phyloP scores from a whole-genome alignment of 2,329 filamentous ascomycete species.

The Penicillium aurantiogriseum region DNA sequence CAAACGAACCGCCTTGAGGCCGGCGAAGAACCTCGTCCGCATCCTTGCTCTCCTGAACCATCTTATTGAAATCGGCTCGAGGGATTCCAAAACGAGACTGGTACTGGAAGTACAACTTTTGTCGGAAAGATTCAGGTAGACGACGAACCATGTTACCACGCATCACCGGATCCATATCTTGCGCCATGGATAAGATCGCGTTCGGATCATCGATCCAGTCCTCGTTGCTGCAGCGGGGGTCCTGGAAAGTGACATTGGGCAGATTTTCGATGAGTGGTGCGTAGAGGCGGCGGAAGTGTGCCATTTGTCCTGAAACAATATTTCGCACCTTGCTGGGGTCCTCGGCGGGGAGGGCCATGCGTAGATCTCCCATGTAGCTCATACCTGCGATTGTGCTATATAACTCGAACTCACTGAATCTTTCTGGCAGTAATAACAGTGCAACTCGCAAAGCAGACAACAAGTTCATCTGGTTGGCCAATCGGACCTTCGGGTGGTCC shows the following conservation, averaged over 20 bases:
- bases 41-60: conserved; percentile 75
- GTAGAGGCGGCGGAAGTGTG: conserved; percentile 89
- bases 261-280: conserved; percentile 84
- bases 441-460: conserved; percentile 88
- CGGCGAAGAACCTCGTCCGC: conserved; percentile 65
- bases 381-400: conserved; percentile 90
- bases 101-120: conserved; percentile 91
- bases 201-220: conserved; percentile 64
- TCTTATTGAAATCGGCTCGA: conserved; percentile 74
- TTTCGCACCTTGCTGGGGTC: conserved; percentile 90
- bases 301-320: conserved; percentile 87
- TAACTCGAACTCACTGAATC: conserved; percentile 82
- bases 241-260: conserved; percentile 79
- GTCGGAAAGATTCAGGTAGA: conserved; percentile 79
- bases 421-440: conserved; percentile 76
- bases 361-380: conserved; percentile 93
- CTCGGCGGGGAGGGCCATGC: conserved; percentile 87
- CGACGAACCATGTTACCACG: conserved; percentile 96
- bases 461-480: conserved; percentile 94
- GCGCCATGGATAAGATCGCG: conserved; percentile 67
- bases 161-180: conserved; percentile 90
- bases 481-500: conserved; percentile 85
- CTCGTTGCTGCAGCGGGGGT: conserved; percentile 56
- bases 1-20: conserved; percentile 78
- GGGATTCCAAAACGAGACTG: conserved; percentile 88